Conservation (phyloP, 2,329 filamentous ascomycete genomes). For the Annulohypoxylon truncatum region DNA sequence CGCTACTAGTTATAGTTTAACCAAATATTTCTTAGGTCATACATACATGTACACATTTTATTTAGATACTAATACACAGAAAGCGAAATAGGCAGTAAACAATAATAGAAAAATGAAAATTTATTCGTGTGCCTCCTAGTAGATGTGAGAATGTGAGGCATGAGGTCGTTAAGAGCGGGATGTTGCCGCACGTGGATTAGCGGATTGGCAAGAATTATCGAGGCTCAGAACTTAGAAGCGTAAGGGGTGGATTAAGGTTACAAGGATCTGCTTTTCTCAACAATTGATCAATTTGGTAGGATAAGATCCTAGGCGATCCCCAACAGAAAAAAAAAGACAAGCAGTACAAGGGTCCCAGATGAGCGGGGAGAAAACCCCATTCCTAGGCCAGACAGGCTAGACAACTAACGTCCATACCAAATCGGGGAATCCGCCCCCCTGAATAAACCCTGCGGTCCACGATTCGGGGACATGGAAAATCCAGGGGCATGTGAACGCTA, state of each 20-base stretch:
- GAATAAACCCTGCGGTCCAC: slow-evolving; percentile 20
- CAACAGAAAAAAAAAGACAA: slow-evolving; percentile 38
- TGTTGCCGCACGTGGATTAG: slow-evolving; percentile 33
- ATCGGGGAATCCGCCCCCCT: slow-evolving; percentile 26
- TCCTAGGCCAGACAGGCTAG: neutral
- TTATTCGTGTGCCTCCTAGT: too few species aligned
- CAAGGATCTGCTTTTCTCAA: slow-evolving; percentile 39
- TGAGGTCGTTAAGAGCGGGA: slow-evolving; percentile 1
- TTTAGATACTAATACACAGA: too few species aligned
- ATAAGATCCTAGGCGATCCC: slow-evolving; percentile 37
- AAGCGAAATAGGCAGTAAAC: too few species aligned
- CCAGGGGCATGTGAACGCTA: slow-evolving; percentile 29
- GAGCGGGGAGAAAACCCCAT: slow-evolving; percentile 29
- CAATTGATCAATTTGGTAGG: slow-evolving; percentile 40
- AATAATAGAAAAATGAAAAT: too few species aligned
- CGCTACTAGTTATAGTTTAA: neutral
- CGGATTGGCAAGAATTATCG: slow-evolving; percentile 29
- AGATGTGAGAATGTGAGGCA: neutral
- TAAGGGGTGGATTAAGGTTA: slow-evolving; percentile 12
- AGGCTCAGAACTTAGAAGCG: neutral
- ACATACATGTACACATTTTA: too few species aligned
- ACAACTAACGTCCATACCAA: slow-evolving; percentile 1
- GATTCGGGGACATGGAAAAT: slow-evolving; percentile 32
- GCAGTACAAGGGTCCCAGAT: neutral
- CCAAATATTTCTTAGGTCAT: neutral